phyloP scores from a whole-genome alignment of 768 basidiomycete genomes.

The Epithele typhae region DNA sequence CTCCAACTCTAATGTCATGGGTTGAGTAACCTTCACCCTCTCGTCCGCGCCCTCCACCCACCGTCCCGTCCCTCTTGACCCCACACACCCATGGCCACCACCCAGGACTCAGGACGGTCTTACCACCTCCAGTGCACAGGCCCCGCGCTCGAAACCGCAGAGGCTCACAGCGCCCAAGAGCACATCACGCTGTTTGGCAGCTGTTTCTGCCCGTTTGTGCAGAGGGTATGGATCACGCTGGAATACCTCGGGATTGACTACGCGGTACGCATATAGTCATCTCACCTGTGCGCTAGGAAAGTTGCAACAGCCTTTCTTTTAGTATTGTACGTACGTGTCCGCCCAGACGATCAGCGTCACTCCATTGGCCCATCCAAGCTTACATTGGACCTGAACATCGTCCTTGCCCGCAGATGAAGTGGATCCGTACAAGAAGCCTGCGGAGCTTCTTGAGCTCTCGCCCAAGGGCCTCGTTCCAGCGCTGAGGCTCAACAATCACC shows the following conservation, averaged over 20 bases:
- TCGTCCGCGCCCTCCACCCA: background rate
- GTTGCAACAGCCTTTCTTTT: no score
- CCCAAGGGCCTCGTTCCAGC: conserved; percentile 82
- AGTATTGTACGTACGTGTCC: no score
- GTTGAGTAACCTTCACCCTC: no score
- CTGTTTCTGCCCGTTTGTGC: conserved; percentile 82
- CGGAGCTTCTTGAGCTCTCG: conserved; percentile 74
- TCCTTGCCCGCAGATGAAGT: conserved; percentile 54
- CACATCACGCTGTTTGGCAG: conserved; percentile 66
- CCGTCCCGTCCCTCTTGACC: background rate
- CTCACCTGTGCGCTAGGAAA: no score
- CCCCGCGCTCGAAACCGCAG: conserved; percentile 51
- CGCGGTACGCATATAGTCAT: no score
- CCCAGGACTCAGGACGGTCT: conserved; percentile 32
- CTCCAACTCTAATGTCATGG: conserved; percentile 2
- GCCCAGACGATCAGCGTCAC: no score
- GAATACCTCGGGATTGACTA: conserved; percentile 71
- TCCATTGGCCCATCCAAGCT: no score
- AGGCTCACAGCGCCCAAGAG: conserved; percentile 40
- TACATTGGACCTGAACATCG: background rate
- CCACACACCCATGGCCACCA: conserved; percentile 16
- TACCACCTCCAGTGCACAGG: conserved; percentile 44
- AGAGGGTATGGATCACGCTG: conserved; percentile 73
- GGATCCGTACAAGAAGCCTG: conserved; percentile 78
- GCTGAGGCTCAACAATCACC: conserved; percentile 47